Conservation (phyloP, 2,329 filamentous ascomycete genomes). For the Calonectria ilicicola region DNA sequence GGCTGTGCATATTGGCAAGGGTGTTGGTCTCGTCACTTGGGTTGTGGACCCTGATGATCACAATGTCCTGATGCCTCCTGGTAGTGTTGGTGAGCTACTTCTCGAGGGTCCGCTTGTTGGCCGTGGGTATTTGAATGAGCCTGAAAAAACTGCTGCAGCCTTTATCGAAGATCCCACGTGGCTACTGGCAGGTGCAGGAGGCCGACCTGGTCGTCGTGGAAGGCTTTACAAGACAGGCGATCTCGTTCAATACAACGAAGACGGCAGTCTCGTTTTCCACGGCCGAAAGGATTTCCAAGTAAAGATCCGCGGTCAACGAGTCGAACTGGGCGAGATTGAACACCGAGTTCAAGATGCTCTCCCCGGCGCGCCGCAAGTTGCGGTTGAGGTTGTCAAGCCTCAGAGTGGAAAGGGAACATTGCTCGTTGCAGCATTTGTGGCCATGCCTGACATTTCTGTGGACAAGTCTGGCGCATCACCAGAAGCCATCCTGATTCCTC, state of each 20-base stretch:
- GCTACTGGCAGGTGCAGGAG: neutral
- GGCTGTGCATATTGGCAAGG: neutral
- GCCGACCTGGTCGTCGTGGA: neutral
- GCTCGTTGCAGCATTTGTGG: neutral
- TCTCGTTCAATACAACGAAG: slow-evolving; percentile 54
- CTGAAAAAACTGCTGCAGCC: neutral
- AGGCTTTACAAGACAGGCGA: slow-evolving; percentile 61
- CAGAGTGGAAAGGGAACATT: neutral
- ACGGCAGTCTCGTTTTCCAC: slow-evolving; percentile 56
- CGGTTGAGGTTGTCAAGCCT: slow-evolving; percentile 15
- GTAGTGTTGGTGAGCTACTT: slow-evolving; percentile 19
- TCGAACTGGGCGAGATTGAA: slow-evolving; percentile 58
- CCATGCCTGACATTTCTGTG: accelerated
- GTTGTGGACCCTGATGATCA: slow-evolving; percentile 16
- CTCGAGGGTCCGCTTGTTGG: slow-evolving; percentile 6
- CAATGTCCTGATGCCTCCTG: slow-evolving; percentile 1
- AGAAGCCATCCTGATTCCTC: neutral
- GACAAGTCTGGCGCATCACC: neutral
- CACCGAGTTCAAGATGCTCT: slow-evolving; percentile 17
- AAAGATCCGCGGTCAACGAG: slow-evolving; percentile 68
- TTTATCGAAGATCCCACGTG: neutral
- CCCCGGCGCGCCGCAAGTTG: neutral
- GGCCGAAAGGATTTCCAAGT: slow-evolving; percentile 69
- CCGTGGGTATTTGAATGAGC: slow-evolving; percentile 5
- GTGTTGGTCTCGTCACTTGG: slow-evolving; percentile 10